Base-by-base conservation (phyloP, 768 basidiomycete species). In the Botryobasidium botryosum region DNA sequence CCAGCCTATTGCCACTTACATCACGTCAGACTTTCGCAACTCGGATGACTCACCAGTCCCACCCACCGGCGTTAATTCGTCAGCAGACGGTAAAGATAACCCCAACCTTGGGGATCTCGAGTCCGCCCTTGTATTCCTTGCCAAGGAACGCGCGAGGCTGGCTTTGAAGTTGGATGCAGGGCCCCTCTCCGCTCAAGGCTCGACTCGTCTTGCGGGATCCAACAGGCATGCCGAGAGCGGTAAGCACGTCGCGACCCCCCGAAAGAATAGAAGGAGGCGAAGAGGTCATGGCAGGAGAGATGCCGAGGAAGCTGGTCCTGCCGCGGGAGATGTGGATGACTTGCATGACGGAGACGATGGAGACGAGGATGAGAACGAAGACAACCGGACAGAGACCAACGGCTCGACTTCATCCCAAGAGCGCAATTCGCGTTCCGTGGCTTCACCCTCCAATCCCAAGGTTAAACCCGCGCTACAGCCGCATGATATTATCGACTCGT, bases 41-140 rank as follows among this genome's bases (percentile, higher is more conserved):
- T n/a, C n/a, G n/a, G n/a, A n/a, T 25, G 13, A 21, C 15, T 26
- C 40, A 8, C 40, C 31, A 33, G 31, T 33, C 8, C 31, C 31
- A 33, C 31, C 17, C 17, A 8, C 31, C 31, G 17, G 31, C 31
- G 10, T 17, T 33, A 33, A 8, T 17, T 33, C 31, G 8, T 17
- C 31, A 8, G 10, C 31, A 33, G 47, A 44, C 25, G 43, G 17
- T 13, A 20, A 29, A 18, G 47, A 15, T 17, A 25, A 23, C 7
- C 48, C 49, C 13, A 51, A 48, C 6, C 26, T 50, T 10, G 49
- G 49, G 13, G 47, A 39, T n/a, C 27, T 50, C 20, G 48, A 49
- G 15, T 41, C 48, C 21, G 49, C 49, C 3, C 45, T 50, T 40
- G 49, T 31, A n/a, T 50, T 50, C 41, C 45, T 50, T 27, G 49